Evolutionary conservation across 495 filamentous ascomycete genomes (phyloP).

Genomic region (Aspergillus affinis): DNA sequence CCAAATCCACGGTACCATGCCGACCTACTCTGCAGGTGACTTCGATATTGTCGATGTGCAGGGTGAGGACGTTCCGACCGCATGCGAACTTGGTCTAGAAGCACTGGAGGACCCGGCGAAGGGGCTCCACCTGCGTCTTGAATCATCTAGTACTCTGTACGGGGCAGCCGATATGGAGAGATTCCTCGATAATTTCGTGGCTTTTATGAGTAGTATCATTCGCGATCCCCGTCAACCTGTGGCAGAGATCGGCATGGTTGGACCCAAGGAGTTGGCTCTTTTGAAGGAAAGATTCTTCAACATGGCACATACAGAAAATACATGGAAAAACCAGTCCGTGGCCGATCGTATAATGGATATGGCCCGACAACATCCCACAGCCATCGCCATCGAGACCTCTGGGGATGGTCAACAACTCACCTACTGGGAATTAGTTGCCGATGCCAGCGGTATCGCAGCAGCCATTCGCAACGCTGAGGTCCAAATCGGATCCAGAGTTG

Average conservation of each 20-base stretch:
- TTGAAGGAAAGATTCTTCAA: not conserved
- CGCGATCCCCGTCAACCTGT: slow-evolving; percentile 31
- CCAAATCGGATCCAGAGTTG: not conserved
- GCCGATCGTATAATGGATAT: not conserved
- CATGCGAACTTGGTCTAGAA: slow-evolving; percentile 16
- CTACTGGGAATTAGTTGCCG: not conserved
- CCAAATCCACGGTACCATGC: slow-evolving; percentile 13
- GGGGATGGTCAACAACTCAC: not conserved
- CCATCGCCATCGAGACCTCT: slow-evolving; percentile 2
- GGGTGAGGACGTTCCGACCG: not conserved
- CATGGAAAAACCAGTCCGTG: not conserved
- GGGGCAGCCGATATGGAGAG: slow-evolving; percentile 26
- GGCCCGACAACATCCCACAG: not conserved
- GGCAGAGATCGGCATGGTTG: slow-evolving; percentile 12
- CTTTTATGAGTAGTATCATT: slow-evolving; percentile 26
- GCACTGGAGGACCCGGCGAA: slow-evolving; percentile 23
- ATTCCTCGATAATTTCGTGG: slow-evolving; percentile 32
- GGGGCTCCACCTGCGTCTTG: slow-evolving; percentile 23
- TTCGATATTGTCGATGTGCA: not conserved
- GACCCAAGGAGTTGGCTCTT: not conserved
- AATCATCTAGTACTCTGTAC: slow-evolving; percentile 26
- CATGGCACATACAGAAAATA: not conserved
- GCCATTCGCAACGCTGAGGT: not conserved
- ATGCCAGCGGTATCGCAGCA: not conserved
- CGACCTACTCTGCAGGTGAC: slow-evolving; percentile 6